These are phyloP conservation scores for Seminavis robusta DNA, from an alignment of 108 stramenopile species.

Conservation along the genomic window DNA sequence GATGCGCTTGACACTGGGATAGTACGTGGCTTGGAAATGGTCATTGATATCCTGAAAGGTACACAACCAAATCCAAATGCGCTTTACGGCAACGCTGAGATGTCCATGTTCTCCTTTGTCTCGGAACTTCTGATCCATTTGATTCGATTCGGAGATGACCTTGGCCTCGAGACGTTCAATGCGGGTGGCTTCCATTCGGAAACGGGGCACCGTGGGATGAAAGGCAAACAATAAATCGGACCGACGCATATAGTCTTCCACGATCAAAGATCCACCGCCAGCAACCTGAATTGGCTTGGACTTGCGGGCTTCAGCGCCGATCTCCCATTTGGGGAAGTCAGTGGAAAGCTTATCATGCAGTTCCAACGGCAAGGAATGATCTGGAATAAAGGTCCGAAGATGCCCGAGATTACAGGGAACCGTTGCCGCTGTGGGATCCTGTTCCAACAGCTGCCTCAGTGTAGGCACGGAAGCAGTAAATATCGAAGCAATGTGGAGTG, in stretches of 20 bases:
- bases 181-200: conserved; percentile 29
- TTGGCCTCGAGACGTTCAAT: conserved; percentile 33
- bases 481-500: conserved; percentile 64
- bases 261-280: conserved; percentile 6
- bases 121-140: conserved; percentile 9
- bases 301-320: conserved; percentile 12
- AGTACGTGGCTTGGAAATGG: conserved; percentile 20
- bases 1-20: conserved; percentile 28
- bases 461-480: conserved; percentile 37
- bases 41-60: conserved; percentile 27
- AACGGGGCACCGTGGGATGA: conserved; percentile 38
- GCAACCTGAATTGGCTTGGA: neutral
- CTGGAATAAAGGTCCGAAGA: conserved; percentile 39
- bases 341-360: conserved; percentile 44
- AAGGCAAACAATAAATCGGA: conserved; percentile 59
- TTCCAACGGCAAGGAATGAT: conserved; percentile 35
- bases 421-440: conserved; percentile 38
- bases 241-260: conserved; percentile 14
- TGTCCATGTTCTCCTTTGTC: neutral
- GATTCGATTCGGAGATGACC: conserved; percentile 15
- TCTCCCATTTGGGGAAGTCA: conserved; percentile 55
- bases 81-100: conserved; percentile 8
- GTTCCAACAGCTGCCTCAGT: conserved; percentile 27
- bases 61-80: conserved; percentile 52
- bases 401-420: conserved; percentile 33